Percentiles rank a stretch among this genome's conserved stretches.
Conservation (phyloP, 306 rosid species). For the Begonia peltatifolia region DNA sequence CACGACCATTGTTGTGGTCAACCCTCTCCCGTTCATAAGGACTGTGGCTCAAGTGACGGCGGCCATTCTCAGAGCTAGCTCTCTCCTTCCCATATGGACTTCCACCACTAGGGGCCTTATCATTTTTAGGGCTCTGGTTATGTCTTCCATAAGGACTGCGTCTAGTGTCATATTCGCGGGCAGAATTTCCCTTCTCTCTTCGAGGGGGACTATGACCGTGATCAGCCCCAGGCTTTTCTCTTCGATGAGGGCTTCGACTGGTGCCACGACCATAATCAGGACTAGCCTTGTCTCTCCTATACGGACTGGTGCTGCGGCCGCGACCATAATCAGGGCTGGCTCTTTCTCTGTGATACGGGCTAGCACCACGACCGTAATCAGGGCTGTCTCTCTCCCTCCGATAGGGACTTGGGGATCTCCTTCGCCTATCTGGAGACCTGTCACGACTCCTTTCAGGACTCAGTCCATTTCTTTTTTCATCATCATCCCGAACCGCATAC, state of each 20-base stretch:
- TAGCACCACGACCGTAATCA: conserved; percentile 82
- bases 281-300: conserved; percentile 38
- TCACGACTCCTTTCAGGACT: conserved; percentile 76
- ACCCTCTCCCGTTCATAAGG: conserved; percentile 36
- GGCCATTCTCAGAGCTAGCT: conserved; percentile 14
- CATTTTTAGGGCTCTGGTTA: neutral
- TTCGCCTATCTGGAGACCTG: conserved; percentile 55
- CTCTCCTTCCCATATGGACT: conserved; percentile 3
- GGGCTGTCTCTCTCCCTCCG: conserved; percentile 90
- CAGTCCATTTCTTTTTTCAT: conserved; percentile 55
- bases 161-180: conserved; percentile 25
- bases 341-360: conserved; percentile 45
- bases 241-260: conserved; percentile 39
- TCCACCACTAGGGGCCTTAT: no score
- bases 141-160: conserved; percentile 27
- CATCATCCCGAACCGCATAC: conserved; percentile 81
- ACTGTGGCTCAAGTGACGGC: conserved; percentile 14
- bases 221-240: conserved; percentile 28
- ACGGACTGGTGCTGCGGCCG: conserved; percentile 59
- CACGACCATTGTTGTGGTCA: conserved; percentile 49
- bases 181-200: conserved; percentile 41
- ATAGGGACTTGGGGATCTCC: conserved; percentile 87
- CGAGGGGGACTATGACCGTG: conserved; percentile 37
- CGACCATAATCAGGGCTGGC: conserved; percentile 73
- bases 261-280: conserved; percentile 50